A percentile compares a stretch with the other conserved stretches of the same genome.
phyloP scores from a whole-genome alignment of 306 rosid genomes.

The Prunus davidiana region DNA sequence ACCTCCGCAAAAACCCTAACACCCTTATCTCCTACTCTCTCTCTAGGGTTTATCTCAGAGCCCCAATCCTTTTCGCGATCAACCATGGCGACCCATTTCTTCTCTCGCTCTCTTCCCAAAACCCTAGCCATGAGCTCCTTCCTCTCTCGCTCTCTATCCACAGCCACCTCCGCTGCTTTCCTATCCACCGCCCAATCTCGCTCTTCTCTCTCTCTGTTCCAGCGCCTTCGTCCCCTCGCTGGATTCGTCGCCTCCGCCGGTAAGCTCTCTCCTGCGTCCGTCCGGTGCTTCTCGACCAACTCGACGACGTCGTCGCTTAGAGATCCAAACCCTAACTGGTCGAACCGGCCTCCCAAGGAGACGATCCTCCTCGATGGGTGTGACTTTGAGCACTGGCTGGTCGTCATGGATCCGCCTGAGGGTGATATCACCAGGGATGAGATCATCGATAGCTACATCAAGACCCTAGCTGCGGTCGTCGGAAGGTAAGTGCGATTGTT shows the following conservation, averaged over 20 bases:
- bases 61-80: background rate
- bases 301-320: slow-evolving; percentile 81
- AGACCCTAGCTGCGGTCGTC: slow-evolving; percentile 60
- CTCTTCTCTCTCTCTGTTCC: slow-evolving; percentile 45
- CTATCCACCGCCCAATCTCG: slow-evolving; percentile 16
- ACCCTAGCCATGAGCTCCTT: slow-evolving; percentile 45
- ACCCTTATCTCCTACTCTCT: slow-evolving; percentile 9
- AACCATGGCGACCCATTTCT: slow-evolving; percentile 60
- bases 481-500: slow-evolving; percentile 50
- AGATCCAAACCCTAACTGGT: slow-evolving; percentile 93
- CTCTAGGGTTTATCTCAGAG: slow-evolving; percentile 35
- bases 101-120: slow-evolving; percentile 56
- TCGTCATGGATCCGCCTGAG: slow-evolving; percentile 86
- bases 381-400: slow-evolving; percentile 97
- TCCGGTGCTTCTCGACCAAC: slow-evolving; percentile 58
- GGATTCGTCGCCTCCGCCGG: slow-evolving; percentile 23
- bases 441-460: slow-evolving; percentile 70
- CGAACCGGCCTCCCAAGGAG: slow-evolving; percentile 91
- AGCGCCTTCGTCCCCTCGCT: slow-evolving; percentile 71
- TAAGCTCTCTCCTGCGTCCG: slow-evolving; percentile 11
- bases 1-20: background rate
- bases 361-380: slow-evolving; percentile 92
- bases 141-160: slow-evolving; percentile 53
- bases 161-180: slow-evolving; percentile 34
- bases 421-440: slow-evolving; percentile 71